Evolutionary conservation across 495 filamentous ascomycete species (phyloP).

Genomic region (Barbatosphaeria neglecta): DNA sequence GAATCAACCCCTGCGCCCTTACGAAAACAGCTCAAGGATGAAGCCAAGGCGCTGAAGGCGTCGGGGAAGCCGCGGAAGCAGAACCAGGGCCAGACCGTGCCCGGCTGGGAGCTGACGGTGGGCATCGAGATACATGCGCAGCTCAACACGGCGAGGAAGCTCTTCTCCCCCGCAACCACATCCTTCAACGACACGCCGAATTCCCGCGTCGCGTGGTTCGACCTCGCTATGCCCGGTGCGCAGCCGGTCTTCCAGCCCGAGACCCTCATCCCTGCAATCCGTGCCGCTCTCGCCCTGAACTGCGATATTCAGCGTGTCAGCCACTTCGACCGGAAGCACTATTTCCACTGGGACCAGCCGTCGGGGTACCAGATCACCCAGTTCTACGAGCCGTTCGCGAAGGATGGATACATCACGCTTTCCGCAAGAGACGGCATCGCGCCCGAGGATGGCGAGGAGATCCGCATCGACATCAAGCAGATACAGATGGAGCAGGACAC

Average conservation of each 20-base stretch:
- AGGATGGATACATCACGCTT: slow-evolving; percentile 59
- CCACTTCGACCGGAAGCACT: slow-evolving; percentile 91
- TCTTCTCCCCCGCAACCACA: slow-evolving; percentile 71
- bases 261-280: slow-evolving; percentile 75
- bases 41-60: slow-evolving; percentile 42
- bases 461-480: slow-evolving; percentile 75
- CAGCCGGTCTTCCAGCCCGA: slow-evolving; percentile 79
- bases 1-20: slow-evolving; percentile 33
- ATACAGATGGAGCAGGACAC: slow-evolving; percentile 97
- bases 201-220: slow-evolving; percentile 75
- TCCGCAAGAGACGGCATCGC: slow-evolving; percentile 70
- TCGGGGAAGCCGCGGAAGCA: slow-evolving; percentile 23
- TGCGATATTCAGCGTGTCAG: slow-evolving; percentile 67
- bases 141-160: slow-evolving; percentile 71
- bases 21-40: slow-evolving; percentile 65
- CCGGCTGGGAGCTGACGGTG: slow-evolving; percentile 80
- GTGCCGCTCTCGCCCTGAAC: slow-evolving; percentile 74
- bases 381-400: slow-evolving; percentile 81
- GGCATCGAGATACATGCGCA: slow-evolving; percentile 97
- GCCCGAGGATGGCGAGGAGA: slow-evolving; percentile 48
- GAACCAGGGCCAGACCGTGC: slow-evolving; percentile 41
- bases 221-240: slow-evolving; percentile 78
- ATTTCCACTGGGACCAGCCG: slow-evolving; percentile 97
- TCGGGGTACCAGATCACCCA: slow-evolving; percentile 96
- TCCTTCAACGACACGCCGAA: slow-evolving; percentile 64